Base-by-base conservation (phyloP, 306 rosid genomes). In the Gynostemma pentaphyllum region DNA sequence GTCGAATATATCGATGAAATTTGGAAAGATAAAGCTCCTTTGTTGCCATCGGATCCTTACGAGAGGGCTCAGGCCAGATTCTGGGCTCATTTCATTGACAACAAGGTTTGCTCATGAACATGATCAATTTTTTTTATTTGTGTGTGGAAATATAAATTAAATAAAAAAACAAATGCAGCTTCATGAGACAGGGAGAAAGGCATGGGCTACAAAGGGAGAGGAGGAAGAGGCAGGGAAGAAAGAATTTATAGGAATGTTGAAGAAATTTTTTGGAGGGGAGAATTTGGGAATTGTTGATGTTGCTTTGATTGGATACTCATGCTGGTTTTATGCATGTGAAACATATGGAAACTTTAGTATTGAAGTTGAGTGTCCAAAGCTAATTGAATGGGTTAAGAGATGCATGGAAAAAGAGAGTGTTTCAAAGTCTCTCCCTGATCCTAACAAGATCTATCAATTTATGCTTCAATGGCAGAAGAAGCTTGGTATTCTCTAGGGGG, bases 1-100 rank as follows among this genome's bases (percentile, higher is more conserved):
- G 54, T 81, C 23, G 52, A 84, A 41, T 78, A 76, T 36, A 69
- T 78, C n/a, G 86, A 81, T 13, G 82, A 74, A 64, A 57, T 67
- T 1, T 81, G 79, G 86, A 69, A 49, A 2, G 52, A 74, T 1
- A 30, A 14, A 18, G 23, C 53, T 32, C 72, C 76, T 5, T 16
- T 84, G 28, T 32, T 76, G 3, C 77, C 84, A 1, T 64, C 82
- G 8, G 70, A 81, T 47, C 76, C 82, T 67, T 74, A 74, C 9
- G 60, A 47, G 1, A 74, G 77, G 72, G 74, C 82, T 40, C 76
- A 76, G 2, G 78, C 75, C 14, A 71, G 78, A 16, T 76, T 76
- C 45, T 76, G 71, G 84, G 80, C 72, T 41, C 74, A 76, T 10
- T 78, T 18, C 36, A 69, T 74, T 18, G 79, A 76, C 47, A 79